Evolutionary conservation across 805 yeast genomes (phyloP).

Genomic region (Hagleromyces aurorensis): DNA sequence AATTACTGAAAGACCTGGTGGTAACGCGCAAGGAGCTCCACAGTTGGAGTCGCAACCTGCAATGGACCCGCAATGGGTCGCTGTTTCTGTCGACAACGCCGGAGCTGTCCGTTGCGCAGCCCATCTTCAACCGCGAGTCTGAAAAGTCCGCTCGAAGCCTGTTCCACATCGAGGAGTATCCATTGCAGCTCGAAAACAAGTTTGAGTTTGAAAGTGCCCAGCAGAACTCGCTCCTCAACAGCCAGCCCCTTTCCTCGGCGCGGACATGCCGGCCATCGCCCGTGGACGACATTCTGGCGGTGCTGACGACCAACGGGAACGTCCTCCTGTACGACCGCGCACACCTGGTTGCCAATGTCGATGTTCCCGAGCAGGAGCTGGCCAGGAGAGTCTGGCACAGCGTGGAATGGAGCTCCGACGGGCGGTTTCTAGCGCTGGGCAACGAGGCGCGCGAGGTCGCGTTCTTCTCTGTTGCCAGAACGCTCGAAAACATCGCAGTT

Average conservation of each 20-base stretch:
- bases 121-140: conserved; percentile 17
- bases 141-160: conserved; percentile 15
- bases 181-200: conserved; percentile 19
- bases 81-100: conserved; percentile 23
- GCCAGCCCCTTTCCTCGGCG: conserved; percentile 23
- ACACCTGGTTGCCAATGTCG: conserved; percentile 14
- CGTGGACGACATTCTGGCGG: conserved; percentile 15
- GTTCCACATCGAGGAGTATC: conserved; percentile 22
- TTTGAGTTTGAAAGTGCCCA: conserved; percentile 21
- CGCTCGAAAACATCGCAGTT: conserved; percentile 2
- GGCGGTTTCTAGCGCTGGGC: conserved; percentile 17
- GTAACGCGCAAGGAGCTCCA: conserved; percentile 23
- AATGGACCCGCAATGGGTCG: conserved; percentile 28
- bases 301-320: conserved; percentile 25
- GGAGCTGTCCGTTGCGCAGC: conserved; percentile 23
- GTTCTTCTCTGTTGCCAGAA: conserved; percentile 6
- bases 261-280: conserved; percentile 19
- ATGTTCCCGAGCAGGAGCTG: conserved; percentile 9
- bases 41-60: conserved; percentile 20
- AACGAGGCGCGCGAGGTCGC: conserved; percentile 22
- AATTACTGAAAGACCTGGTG: conserved; percentile 21
- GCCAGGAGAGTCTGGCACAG: conserved; percentile 21
- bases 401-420: conserved; percentile 23
- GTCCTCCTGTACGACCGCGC: conserved; percentile 18
- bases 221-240: conserved; percentile 20